These are phyloP conservation scores for Podila verticillata DNA, from an alignment of 192 early-diverging fungal species.

Conservation along the genomic window DNA sequence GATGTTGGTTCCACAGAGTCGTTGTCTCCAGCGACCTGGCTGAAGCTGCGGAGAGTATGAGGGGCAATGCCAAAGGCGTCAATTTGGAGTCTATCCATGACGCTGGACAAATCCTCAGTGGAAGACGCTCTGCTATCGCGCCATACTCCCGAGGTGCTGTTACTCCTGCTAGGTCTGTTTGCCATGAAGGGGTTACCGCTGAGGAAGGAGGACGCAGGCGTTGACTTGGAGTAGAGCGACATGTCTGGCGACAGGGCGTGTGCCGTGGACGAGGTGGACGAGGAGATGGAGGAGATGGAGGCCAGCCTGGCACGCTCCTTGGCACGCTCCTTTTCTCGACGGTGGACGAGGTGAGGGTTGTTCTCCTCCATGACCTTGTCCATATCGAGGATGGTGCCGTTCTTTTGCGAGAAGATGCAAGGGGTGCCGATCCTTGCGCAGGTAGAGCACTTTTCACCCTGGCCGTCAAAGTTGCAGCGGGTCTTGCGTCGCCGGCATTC, in stretches of 20 bases:
- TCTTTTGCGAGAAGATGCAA: constrained; percentile 45
- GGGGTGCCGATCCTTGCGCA: constrained; percentile 36
- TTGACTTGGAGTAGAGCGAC: constrained; percentile 15
- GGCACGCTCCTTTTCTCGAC: constrained; percentile 33
- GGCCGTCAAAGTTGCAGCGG: constrained; percentile 43
- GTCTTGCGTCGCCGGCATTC: constrained; percentile 44
- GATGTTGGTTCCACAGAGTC: constrained; percentile 32
- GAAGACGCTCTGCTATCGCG: constrained; percentile 4
- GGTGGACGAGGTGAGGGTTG: constrained; percentile 34
- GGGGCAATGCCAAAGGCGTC: constrained; percentile 43
- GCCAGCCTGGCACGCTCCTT: constrained; percentile 16
- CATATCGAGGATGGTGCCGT: constrained; percentile 36
- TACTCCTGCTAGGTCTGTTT: constrained; percentile 21
- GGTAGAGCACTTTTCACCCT: constrained; percentile 41
- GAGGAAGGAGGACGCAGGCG: constrained; percentile 27
- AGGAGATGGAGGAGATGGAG: constrained; percentile 8
- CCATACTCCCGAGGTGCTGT: constrained; percentile 13
- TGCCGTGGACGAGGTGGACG: not conserved
- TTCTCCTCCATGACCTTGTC: constrained; percentile 48
- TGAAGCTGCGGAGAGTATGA: constrained; percentile 34
- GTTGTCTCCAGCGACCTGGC: constrained; percentile 41
- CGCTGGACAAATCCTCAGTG: constrained; percentile 34
- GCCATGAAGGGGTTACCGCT: not conserved
- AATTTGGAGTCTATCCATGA: constrained; percentile 44
- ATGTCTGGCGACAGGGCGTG: not conserved